Evolutionary conservation across 345 rosid genomes (phyloP), one percentile per base, ranked within the genome.

Genomic region (Melaleuca quinquenervia): DNA sequence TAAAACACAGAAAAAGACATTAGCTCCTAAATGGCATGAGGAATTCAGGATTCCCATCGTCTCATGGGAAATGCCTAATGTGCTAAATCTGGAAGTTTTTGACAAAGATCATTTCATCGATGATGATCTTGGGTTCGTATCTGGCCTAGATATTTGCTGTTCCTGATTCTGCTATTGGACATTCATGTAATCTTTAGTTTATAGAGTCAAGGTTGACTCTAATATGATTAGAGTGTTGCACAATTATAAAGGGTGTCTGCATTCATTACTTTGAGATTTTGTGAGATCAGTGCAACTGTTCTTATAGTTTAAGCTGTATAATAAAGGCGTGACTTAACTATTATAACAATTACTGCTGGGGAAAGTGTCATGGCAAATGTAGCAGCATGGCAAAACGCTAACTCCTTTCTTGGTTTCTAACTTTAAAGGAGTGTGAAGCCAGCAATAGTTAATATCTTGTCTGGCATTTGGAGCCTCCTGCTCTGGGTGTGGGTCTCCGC

Each of bases 21-120:
- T 97, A 87, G 50, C 93, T 88, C 99, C 99, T 51, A 96, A 93
- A 88, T 96, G 99, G 99, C 95, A 87, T 0, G 99, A 97, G 90
- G 98, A 94, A 86, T 97, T 94, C 84, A 93, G 89, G 89, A 91
- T 97, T 82, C 99, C 99, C 80, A 88, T 97, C 36, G 86, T 88
- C 83, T 88, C 96, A 54, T 96, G 99, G 99, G 99, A 94, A 74
- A 76, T 93, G 21, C 87, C 94, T 27, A 96, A 93, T 86, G 26
- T 93, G 52, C 93, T 97, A 36, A 62, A 83, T 82, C 91, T 97
- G 88, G 94, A 96, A 93, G 99, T 96, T 88, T 85, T 91, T 85
- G 98, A 96, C 92, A 94, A 97, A 88, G 99, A 97, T 91, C 92
- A 90, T 76, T 94, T 94, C 56, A 88, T 93, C 36, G 99, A 97